Base-by-base conservation (phyloP, 73 alveolate genomes). In the Paramecium sexaurelia region DNA sequence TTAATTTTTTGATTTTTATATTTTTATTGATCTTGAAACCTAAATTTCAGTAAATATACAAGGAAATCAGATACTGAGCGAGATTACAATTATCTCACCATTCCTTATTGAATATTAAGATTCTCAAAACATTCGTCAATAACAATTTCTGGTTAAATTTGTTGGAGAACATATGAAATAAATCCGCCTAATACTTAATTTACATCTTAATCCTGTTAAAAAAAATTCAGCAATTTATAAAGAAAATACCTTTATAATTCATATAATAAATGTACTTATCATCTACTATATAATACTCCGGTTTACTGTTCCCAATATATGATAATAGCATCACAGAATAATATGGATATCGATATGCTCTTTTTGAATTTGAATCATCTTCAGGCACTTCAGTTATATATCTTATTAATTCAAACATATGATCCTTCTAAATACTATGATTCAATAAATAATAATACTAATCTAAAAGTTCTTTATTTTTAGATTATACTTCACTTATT, bases 321-420 rank as follows among this genome's bases (percentile, higher is more conserved):
- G 19, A 20, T 13, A 73, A n/a, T 10, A 73, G 57, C 10, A 11
- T n/a, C 10, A 7, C 4, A 3, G 87, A 32, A 73, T 73, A 73
- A 37, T 0, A 73, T 32, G 87, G 87, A 66, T 66, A 66, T 19
- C 83, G 11, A 73, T 29, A 73, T 27, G 61, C 55, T 73, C 87
- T 73, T n/a, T 73, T 73, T 36, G 55, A 27, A 35, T 73, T 73
- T 32, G 57, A 27, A 73, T 73, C 87, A 32, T 73, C 57, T 0
- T 27, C 61, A 19, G 87, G 87, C 57, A 35, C 10, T 35, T 35
- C 32, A 6, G 45, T 37, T 20, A 73, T 37, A 73, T 73, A 73
- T 32, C 15, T 20, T 22, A 73, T 37, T 36, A 73, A 35, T 73
- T 27, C 56, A 35, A 24, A 1, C 39, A 73, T 36, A 1, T 51